Evolutionary conservation across 2,329 filamentous ascomycete genomes (phyloP).

Genomic region (Epichloe baconii): DNA sequence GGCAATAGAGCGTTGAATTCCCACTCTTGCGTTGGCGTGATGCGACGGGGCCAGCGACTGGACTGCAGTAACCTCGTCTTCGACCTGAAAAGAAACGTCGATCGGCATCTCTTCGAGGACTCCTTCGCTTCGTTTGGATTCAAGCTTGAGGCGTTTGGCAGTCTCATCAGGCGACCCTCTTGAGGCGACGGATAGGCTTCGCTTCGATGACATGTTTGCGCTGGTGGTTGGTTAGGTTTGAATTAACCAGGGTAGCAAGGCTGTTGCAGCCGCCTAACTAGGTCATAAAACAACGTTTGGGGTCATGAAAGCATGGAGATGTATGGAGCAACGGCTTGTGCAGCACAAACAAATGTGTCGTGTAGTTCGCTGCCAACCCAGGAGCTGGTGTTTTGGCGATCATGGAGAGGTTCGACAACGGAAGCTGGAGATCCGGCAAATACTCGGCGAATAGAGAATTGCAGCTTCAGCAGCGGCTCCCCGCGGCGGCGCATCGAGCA

Average conservation of each 20-base stretch:
- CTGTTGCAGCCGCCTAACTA: neutral
- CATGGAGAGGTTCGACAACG: neutral
- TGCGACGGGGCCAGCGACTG: conserved; percentile 16
- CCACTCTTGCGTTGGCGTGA: conserved; percentile 19
- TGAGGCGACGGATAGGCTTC: conserved; percentile 16
- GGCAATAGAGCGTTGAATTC: conserved; percentile 42
- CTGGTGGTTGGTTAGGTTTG: neutral
- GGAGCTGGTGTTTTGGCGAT: neutral
- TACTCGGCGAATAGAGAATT: neutral
- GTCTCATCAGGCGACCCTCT: conserved; percentile 14
- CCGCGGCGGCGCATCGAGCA: neutral
- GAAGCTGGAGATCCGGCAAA: neutral
- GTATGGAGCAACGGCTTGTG: neutral
- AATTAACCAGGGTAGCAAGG: neutral
- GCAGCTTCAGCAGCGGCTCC: neutral
- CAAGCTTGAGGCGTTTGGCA: conserved; percentile 17
- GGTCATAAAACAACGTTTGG: neutral
- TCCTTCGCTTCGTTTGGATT: neutral
- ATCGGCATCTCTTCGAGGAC: neutral
- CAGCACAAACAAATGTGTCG: neutral
- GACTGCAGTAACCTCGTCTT: conserved; percentile 10
- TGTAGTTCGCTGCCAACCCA: neutral
- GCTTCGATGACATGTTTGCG: conserved; percentile 23
- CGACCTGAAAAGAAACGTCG: neutral
- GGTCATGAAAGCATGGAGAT: neutral